Evolutionary conservation across 805 yeast genomes (phyloP).

Genomic region (Saturnispora sekii): DNA sequence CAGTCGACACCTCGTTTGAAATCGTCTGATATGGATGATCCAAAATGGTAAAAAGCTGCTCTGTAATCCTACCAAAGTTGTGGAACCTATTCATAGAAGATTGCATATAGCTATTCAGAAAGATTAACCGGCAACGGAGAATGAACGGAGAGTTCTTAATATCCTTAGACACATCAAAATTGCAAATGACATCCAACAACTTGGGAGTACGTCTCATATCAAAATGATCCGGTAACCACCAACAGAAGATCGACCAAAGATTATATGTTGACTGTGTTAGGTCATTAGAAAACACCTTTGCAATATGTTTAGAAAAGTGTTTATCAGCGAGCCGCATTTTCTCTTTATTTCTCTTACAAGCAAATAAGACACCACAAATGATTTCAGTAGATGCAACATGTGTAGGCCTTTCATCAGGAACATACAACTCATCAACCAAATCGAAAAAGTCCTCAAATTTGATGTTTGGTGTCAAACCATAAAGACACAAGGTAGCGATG

Average conservation of each 20-base stretch:
- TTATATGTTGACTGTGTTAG: constrained; percentile 63
- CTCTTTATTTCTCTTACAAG: constrained; percentile 31
- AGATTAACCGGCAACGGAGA: constrained; percentile 50
- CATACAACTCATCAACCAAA: constrained; percentile 41
- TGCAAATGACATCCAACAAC: constrained; percentile 35
- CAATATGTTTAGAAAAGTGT: constrained; percentile 36
- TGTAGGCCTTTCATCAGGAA: constrained; percentile 58
- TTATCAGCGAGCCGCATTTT: constrained; percentile 33
- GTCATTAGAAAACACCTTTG: constrained; percentile 40
- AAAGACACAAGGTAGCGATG: constrained; percentile 39
- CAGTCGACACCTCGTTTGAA: constrained; percentile 54
- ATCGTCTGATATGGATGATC: constrained; percentile 68
- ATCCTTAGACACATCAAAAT: constrained; percentile 37
- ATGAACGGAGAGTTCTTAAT: constrained; percentile 51
- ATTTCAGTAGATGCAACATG: constrained; percentile 72
- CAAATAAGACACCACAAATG: constrained; percentile 50
- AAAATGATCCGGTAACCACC: constrained; percentile 62
- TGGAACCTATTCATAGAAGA: constrained; percentile 33
- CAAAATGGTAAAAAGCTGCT: constrained; percentile 38
- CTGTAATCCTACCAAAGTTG: constrained; percentile 34
- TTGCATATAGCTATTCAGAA: constrained; percentile 36
- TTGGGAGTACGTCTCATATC: constrained; percentile 60
- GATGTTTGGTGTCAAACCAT: constrained; percentile 34
- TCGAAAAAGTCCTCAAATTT: constrained; percentile 43
- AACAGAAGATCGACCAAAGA: constrained; percentile 67